Evolutionary conservation across 2,329 filamentous ascomycete species (phyloP), one percentile per base, ranked within the genome.

Genomic region (Didymella glomerata): DNA sequence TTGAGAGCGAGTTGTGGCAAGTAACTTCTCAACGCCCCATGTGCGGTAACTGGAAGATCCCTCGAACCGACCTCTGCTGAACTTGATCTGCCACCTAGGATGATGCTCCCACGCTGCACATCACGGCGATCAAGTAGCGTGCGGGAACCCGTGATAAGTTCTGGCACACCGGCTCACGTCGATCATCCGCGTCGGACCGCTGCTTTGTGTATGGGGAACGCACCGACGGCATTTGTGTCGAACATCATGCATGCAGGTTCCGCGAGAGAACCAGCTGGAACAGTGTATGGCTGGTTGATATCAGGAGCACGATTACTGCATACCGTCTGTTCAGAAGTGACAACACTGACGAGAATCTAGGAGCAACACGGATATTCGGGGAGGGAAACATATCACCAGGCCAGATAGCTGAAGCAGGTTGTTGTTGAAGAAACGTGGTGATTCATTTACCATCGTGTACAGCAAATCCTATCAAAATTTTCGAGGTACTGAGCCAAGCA

Each of bases 181-280:
- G 27, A 46, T n/a, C 14, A 30, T 30, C n/a, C 25, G 44, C 44
- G 25, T 20, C 44, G 44, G 44, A 46, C 44, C 44, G 44, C 44
- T 30, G 44, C 44, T 30, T 46, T 46, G 25, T 20, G 11, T n/a
- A 10, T 22, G 41, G 8, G 41, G 7, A 27, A 27, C 24, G 41
- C 16, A 45, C 41, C 41, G 41, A 25, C 25, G 41, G 24, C 41
- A 18, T 8, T 25, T 10, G 2, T 28, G 2, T 45, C 24, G 10
- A 28, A 27, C 41, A n/a, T n/a, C 14, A 10, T 20, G n/a, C 14
- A n/a, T 44, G 41, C 41, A 27, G 16, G 41, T 44, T 2, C 10
- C 14, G 24, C 24, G 41, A 27, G 41, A 44, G 20, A 3, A 10
- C 14, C 13, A 9, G 7, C 9, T 24, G 18, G 40, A 14, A 24